Percentiles rank a stretch among this genome's conserved stretches.
Conservation (phyloP, 1,139 yeast genomes). For the Saccharomycopsis phalli region DNA sequence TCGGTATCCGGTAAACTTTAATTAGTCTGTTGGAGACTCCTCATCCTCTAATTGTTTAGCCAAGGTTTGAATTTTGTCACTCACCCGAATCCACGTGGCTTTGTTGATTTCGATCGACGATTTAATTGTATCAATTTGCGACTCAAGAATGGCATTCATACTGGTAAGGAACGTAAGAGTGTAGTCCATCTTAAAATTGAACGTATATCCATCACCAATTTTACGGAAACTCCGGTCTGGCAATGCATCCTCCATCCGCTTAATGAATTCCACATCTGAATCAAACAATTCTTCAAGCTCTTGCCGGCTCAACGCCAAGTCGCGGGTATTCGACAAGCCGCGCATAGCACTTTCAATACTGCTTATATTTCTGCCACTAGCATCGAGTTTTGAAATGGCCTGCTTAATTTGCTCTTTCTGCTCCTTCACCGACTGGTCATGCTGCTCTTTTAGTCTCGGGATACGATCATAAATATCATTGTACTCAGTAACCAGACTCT, state of each 20-base stretch:
- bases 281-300: conserved; percentile 6
- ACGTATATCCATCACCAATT: neutral
- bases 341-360: conserved; percentile 1
- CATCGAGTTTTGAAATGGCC: conserved; percentile 1
- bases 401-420: neutral
- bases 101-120: conserved; percentile 3
- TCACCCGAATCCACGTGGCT: conserved; percentile 4
- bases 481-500: conserved; percentile 4
- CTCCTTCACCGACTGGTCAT: neutral
- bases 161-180: conserved; percentile 6
- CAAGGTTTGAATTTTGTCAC: conserved; percentile 3
- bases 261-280: neutral
- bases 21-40: too few relatives aligned
- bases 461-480: neutral
- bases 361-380: neutral
- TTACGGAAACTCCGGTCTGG: neutral
- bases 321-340: neutral
- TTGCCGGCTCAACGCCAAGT: neutral
- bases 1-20: neutral
- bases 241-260: neutral
- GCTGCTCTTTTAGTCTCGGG: neutral
- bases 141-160: conserved; percentile 5
- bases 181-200: conserved; percentile 4
- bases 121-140: conserved; percentile 1
- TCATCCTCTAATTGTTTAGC: conserved; percentile 1